Percentiles rank a stretch among this genome's conserved stretches.
Evolutionary conservation across 441 rosid genomes (phyloP).

Genomic region (Arabidopsis lyrata): DNA sequence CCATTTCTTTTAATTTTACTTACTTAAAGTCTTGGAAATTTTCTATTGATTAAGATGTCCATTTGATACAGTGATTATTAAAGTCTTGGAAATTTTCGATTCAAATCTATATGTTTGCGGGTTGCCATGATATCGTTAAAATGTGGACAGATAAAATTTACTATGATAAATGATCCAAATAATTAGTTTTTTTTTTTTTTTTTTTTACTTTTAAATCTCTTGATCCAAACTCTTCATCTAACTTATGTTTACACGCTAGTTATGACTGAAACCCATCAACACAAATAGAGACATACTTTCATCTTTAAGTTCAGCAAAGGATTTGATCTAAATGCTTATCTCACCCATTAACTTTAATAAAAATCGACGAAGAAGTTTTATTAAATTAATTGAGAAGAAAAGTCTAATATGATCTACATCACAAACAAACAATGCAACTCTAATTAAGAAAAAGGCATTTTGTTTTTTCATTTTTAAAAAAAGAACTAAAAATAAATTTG

Average conservation of each 20-base stretch:
- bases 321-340: constrained; percentile 21
- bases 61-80: background rate
- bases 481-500: background rate
- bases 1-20: constrained; percentile 30
- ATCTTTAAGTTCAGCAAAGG: background rate
- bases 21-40: too few relatives aligned
- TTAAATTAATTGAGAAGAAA: background rate
- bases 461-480: background rate
- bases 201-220: background rate
- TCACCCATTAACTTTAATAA: constrained; percentile 21
- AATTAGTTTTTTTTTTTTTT: too few relatives aligned
- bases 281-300: constrained; percentile 15
- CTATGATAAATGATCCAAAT: background rate
- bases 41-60: background rate
- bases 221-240: constrained; percentile 9
- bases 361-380: constrained; percentile 2
- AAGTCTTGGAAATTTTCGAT: background rate
- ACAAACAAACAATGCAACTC: constrained; percentile 8
- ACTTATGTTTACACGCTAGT: constrained; percentile 10
- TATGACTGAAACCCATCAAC: background rate
- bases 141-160: background rate
- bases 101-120: background rate
- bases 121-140: background rate
- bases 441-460: background rate
- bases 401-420: constrained; percentile 13